These are phyloP conservation scores for Fusarium albosuccineum DNA, from an alignment of 2,329 filamentous ascomycete genomes.

Conservation along the genomic window DNA sequence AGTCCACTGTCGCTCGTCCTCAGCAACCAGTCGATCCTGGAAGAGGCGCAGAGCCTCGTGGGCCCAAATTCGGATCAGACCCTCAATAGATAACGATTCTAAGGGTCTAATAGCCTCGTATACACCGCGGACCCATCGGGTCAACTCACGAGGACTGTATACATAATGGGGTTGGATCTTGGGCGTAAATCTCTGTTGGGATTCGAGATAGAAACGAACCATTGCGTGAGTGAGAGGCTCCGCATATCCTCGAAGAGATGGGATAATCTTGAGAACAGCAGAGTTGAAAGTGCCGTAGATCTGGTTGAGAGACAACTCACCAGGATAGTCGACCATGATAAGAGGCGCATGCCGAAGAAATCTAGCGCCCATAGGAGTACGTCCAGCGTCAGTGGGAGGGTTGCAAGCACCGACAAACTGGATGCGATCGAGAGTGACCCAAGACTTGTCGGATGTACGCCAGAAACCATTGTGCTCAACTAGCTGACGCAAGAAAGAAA, in stretches of 20 bases:
- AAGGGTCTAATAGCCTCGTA: constrained; percentile 97
- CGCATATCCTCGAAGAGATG: constrained; percentile 92
- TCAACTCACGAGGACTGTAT: constrained; percentile 98
- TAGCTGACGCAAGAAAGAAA: constrained; percentile 96
- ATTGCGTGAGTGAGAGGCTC: constrained; percentile 96
- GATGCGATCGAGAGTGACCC: constrained; percentile 97
- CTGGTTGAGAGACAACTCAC: constrained; percentile 92
- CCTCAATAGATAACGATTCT: constrained; percentile 88
- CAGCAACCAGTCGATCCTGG: constrained; percentile 94
- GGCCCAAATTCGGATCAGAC: constrained; percentile 96
- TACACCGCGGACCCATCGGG: constrained; percentile 95
- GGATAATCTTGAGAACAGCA: constrained; percentile 96
- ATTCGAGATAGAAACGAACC: constrained; percentile 96
- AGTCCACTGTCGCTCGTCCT: constrained; percentile 96
- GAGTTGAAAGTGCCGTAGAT: constrained; percentile 99
- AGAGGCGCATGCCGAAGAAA: constrained; percentile 98
- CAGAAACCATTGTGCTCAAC: constrained; percentile 99
- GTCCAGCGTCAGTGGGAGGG: constrained; percentile 95
- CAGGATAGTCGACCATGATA: constrained; percentile 99
- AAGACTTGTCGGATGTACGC: constrained; percentile 96
- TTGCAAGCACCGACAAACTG: constrained; percentile 99
- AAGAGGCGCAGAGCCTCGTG: constrained; percentile 97
- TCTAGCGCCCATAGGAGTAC: constrained; percentile 91
- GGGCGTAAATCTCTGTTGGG: constrained; percentile 92
- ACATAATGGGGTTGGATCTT: constrained; percentile 99